Evolutionary conservation across 768 basidiomycete species (phyloP), one percentile per base, ranked within the genome.

Genomic region (Lactarius vividus): DNA sequence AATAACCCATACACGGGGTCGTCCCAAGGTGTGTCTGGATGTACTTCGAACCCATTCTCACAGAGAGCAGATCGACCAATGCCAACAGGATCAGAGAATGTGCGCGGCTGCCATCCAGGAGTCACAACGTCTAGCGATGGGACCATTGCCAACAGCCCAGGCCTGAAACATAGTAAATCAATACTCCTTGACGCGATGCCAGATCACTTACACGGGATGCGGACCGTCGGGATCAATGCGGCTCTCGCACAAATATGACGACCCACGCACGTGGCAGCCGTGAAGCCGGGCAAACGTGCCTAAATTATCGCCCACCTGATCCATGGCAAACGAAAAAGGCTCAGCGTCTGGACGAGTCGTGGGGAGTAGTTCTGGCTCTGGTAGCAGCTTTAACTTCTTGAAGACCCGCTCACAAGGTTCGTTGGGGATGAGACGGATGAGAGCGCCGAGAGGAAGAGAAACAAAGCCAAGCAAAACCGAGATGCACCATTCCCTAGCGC

Each of bases 401-500:
- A 89, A 80, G 67, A 87, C 58, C 13, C 78, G 82, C 71, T 92
- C 90, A 72, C 94, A 86, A 0, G 93, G 92, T 42, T 72, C 83
- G 72, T 89, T 94, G 55, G 96, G 96, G 33, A 96, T 75, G 29
- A 86, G 77, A 49, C 96, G 92, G 66, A 95, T 83, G 67, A 94
- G 72, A 42, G 80, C 88, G 59, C 94, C 97, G 71, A 96, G 82
- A 4, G 96, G 97, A 55, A 98, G 85, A 9, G 97, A 89, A 56
- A 94, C 84, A 49, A 89, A 68, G 39, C 96, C 97, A 40, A 98
- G 83, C 57, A 92, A 88, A 49, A 99, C 78, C 0, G 92, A 91
- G 69, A 98, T 92, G 61, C 86, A 95, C 97, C 97, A 99, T 75
- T 96, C 94, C 44, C 85, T 85, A 11, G 91, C 94, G 44, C 79